Evolutionary conservation across 768 basidiomycete genomes (phyloP).

Genomic region (Suillus discolor): DNA sequence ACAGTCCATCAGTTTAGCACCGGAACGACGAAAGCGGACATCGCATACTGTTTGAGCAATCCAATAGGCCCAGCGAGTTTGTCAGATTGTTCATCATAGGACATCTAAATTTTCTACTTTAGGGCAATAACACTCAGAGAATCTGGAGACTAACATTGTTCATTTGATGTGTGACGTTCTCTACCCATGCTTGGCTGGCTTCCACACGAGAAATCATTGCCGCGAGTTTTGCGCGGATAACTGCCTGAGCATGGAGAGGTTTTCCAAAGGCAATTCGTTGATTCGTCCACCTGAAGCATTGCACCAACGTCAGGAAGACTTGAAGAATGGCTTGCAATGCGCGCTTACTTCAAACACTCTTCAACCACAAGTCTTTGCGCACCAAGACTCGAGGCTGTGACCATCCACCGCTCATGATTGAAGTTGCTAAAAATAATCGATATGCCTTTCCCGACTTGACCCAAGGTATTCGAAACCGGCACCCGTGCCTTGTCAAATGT

Average conservation of each 20-base stretch:
- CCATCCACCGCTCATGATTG: conserved; percentile 92
- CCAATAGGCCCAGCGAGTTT: conserved; percentile 90
- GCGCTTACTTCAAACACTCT: conserved; percentile 79
- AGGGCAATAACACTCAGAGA: background rate
- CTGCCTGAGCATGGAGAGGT: conserved; percentile 77
- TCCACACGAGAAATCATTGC: conserved; percentile 91
- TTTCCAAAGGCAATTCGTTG: conserved; percentile 93
- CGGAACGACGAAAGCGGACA: background rate
- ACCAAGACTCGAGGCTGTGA: conserved; percentile 66
- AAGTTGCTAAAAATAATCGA: conserved; percentile 83
- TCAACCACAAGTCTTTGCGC: conserved; percentile 84
- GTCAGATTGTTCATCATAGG: conserved; percentile 79
- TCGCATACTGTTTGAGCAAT: conserved; percentile 79
- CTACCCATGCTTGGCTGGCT: conserved; percentile 85
- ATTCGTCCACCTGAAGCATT: conserved; percentile 69
- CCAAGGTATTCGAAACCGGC: conserved; percentile 86
- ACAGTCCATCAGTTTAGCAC: conserved; percentile 8
- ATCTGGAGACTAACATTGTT: conserved; percentile 58
- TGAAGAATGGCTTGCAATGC: background rate
- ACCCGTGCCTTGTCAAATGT: conserved; percentile 83
- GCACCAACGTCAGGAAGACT: conserved; percentile 14
- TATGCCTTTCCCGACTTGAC: conserved; percentile 82
- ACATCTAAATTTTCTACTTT: conserved; percentile 60
- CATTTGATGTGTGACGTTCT: conserved; percentile 91
- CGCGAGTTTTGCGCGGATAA: conserved; percentile 87